Percentiles rank a stretch among this genome's conserved stretches.
Evolutionary conservation across 441 rosid species (phyloP).

Genomic region (Melastoma candidum): DNA sequence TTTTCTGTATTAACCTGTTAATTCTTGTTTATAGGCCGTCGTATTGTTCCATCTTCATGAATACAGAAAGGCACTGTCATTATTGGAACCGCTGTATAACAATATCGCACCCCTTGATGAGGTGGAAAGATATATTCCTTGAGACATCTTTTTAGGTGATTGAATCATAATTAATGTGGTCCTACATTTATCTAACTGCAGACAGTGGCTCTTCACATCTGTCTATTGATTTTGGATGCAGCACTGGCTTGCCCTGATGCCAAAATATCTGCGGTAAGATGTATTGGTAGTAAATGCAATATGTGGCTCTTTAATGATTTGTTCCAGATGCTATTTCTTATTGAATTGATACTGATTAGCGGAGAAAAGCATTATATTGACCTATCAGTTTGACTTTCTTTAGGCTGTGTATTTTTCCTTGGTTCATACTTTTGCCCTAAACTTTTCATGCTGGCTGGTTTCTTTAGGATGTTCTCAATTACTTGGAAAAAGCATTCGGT

Average conservation of each 20-base stretch:
- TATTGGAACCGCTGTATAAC: conserved; percentile 70
- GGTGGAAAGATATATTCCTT: conserved; percentile 33
- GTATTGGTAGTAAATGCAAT: background rate
- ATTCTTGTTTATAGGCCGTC: conserved; percentile 49
- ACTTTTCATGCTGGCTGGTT: background rate
- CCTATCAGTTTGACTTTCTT: background rate
- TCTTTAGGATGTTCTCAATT: conserved; percentile 64
- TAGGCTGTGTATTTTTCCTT: background rate
- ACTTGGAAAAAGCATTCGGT: conserved; percentile 68
- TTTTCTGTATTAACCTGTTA: no score
- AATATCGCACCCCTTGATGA: conserved; percentile 81
- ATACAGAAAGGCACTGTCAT: conserved; percentile 61
- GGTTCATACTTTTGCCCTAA: background rate
- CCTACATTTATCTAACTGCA: conserved; percentile 30
- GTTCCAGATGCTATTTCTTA: no score
- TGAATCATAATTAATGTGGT: conserved; percentile 16
- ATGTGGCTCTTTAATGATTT: background rate
- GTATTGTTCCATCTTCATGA: conserved; percentile 93
- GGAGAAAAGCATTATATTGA: no score
- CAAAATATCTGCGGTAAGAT: conserved; percentile 72
- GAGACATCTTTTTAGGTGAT: conserved; percentile 3
- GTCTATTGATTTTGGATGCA: conserved; percentile 78
- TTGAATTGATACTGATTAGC: no score
- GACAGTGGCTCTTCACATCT: conserved; percentile 81
- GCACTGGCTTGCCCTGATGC: conserved; percentile 77